These are phyloP conservation scores for Globisporangium canariense DNA, from an alignment of 352 stramenopile genomes.

Conservation along the genomic window DNA sequence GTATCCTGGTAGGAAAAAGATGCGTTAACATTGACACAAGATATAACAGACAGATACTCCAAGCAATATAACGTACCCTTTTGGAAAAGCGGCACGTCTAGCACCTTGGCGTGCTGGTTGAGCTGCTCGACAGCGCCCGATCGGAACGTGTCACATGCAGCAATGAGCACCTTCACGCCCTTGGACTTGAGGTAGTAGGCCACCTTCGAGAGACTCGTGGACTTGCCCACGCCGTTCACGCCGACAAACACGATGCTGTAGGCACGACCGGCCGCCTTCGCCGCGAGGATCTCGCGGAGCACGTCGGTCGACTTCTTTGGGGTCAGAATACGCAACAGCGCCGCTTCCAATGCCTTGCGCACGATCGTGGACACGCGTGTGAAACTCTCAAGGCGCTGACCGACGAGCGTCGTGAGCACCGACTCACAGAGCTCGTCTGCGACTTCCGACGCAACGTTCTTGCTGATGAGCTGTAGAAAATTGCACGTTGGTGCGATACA, in stretches of 20 bases:
- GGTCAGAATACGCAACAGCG: conserved; percentile 93
- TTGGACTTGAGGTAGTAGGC: conserved; percentile 99
- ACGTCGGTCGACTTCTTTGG: conserved; percentile 96
- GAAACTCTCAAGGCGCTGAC: conserved; percentile 95
- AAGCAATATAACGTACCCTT: conserved; percentile 32
- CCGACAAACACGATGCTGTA: conserved; percentile 99
- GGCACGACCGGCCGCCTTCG: conserved; percentile 81
- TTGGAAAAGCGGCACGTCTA: conserved; percentile 96
- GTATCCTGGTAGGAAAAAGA: conserved; percentile 78
- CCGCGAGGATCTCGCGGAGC: conserved; percentile 91
- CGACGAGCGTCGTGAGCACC: conserved; percentile 92
- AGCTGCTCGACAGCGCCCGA: conserved; percentile 98
- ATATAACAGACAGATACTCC: neutral
- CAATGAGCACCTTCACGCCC: conserved; percentile 94
- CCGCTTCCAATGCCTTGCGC: conserved; percentile 92
- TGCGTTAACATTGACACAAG: neutral
- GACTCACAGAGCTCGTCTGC: conserved; percentile 93
- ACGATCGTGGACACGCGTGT: conserved; percentile 91
- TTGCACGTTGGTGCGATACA: neutral
- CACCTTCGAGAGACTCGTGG: conserved; percentile 98
- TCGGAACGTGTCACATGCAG: conserved; percentile 98
- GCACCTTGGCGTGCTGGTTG: conserved; percentile 95
- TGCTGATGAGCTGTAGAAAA: conserved; percentile 86
- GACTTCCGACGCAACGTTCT: conserved; percentile 97
- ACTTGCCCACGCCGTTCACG: conserved; percentile 99